Base-by-base conservation (phyloP, 2,329 filamentous ascomycete species). In the Exutisphaerella laricina region DNA sequence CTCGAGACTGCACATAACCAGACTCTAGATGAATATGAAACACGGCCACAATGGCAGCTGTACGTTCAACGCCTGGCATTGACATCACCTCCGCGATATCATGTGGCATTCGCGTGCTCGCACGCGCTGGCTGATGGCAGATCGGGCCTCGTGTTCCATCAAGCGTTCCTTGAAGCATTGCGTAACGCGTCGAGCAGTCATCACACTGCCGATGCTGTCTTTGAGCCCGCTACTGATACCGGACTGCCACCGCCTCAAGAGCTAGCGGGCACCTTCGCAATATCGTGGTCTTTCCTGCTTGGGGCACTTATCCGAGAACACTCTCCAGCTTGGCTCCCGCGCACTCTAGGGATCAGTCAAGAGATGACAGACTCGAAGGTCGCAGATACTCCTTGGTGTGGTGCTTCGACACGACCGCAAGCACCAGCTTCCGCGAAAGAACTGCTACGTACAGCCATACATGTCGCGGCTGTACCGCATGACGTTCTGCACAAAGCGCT, bases 201-300 rank as follows among this genome's bases (percentile, higher is more conserved):
- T 1, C 41, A 40, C 35, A 32, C 48, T 20, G 25, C 17, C 12
- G 26, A 41, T 10, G 8, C 45, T 2, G 35, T 40, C 4, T 42
- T 58, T 13, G 8, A 44, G 26, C 58, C 20, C 33, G 57, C 6
- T 35, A 17, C 2, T 33, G 16, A 20, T 39, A 51, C 29, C n/a
- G 7, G 9, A 1, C 53, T 71, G 2, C 57, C 62, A 2, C 52
- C 56, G 1, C 62, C 70, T 0, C 63, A 71, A 16, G 69, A 72
- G 38, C 60, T 59, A 5, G 55, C 61, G 1, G 58, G 58, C 13
- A 55, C 60, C 5, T 59, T 74, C 1, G 59, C 64, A 2, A 67
- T 74, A 20, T 70, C 69, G 1, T 72, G 66, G 68, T 54, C 51
- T 0, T 74, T 63, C 41, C 63, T 74, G 4, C 62, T 73, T 0